Conservation (phyloP, 2,329 filamentous ascomycete genomes). For the Tolypocladium ovalisporum region DNA sequence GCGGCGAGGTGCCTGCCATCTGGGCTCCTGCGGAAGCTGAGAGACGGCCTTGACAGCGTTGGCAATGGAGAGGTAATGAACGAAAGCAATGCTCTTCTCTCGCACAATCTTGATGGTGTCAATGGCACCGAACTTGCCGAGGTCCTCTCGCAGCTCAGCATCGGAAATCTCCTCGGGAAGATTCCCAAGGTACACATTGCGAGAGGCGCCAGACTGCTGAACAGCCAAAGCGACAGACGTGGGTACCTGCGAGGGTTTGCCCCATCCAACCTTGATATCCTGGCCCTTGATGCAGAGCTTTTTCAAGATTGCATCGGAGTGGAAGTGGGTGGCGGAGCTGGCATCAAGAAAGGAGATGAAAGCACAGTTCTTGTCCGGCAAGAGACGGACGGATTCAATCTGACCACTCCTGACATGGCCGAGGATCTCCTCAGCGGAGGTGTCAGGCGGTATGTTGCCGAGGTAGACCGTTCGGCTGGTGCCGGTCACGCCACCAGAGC, state of each 20-base stretch:
- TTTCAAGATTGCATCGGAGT: constrained; percentile 99
- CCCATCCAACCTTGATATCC: constrained; percentile 99
- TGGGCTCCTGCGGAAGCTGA: constrained; percentile 88
- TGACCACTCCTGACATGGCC: constrained; percentile 94
- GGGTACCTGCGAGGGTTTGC: constrained; percentile 94
- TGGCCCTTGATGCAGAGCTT: constrained; percentile 97
- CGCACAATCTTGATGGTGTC: constrained; percentile 96
- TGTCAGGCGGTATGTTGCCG: constrained; percentile 97
- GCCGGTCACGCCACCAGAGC: constrained; percentile 71
- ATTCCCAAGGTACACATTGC: constrained; percentile 95
- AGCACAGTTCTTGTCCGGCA: constrained; percentile 98
- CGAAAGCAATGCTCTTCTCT: constrained; percentile 95
- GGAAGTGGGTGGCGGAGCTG: constrained; percentile 96
- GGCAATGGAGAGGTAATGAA: constrained; percentile 94
- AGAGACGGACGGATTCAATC: constrained; percentile 94
- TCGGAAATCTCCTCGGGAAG: constrained; percentile 82
- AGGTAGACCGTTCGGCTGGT: constrained; percentile 96
- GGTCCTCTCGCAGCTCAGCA: constrained; percentile 85
- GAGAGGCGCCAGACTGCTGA: constrained; percentile 91
- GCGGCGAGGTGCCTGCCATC: constrained; percentile 90
- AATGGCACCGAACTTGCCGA: constrained; percentile 92
- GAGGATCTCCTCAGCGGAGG: constrained; percentile 89
- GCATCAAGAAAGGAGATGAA: constrained; percentile 99
- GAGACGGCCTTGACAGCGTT: constrained; percentile 98
- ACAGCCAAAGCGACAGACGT: constrained; percentile 96